These are phyloP conservation scores for Rosa rugosa DNA, from an alignment of 306 rosid species.

Conservation along the genomic window DNA sequence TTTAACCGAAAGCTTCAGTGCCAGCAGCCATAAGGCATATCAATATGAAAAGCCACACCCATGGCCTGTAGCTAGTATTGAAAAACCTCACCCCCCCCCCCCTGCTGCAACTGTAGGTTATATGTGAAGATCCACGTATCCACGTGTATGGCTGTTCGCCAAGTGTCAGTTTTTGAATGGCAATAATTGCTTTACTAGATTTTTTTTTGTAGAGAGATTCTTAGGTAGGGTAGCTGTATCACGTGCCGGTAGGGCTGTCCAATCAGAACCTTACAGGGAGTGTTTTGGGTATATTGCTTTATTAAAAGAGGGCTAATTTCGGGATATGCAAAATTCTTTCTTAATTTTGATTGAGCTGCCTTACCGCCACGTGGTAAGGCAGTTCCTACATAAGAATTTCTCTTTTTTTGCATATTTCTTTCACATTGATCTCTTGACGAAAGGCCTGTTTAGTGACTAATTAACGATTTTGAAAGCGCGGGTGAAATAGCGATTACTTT, in stretches of 20 bases:
- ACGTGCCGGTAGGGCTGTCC: no score
- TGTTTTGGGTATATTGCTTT: no score
- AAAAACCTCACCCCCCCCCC: no score
- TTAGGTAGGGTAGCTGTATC: no score
- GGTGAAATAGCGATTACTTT: no score
- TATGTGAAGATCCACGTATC: not conserved
- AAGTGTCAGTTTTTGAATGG: not conserved
- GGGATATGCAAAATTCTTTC: no score
- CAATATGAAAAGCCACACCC: not conserved
- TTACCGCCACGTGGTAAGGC: no score
- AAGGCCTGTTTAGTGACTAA: not conserved
- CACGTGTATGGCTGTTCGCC: not conserved
- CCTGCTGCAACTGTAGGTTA: not conserved
- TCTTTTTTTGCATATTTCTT: not conserved
- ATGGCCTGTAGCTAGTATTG: no score
- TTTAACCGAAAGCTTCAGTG: not conserved
- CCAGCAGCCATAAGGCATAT: not conserved
- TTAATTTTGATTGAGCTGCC: no score
- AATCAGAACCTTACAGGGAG: no score
- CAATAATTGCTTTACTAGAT: not conserved
- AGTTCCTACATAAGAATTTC: no score
- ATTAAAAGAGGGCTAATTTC: no score
- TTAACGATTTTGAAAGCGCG: not conserved
- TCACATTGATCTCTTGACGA: not conserved
- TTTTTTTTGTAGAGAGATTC: not conserved